phyloP scores from a whole-genome alignment of 208 protist species.

The Endotrypanum monterogeii region DNA sequence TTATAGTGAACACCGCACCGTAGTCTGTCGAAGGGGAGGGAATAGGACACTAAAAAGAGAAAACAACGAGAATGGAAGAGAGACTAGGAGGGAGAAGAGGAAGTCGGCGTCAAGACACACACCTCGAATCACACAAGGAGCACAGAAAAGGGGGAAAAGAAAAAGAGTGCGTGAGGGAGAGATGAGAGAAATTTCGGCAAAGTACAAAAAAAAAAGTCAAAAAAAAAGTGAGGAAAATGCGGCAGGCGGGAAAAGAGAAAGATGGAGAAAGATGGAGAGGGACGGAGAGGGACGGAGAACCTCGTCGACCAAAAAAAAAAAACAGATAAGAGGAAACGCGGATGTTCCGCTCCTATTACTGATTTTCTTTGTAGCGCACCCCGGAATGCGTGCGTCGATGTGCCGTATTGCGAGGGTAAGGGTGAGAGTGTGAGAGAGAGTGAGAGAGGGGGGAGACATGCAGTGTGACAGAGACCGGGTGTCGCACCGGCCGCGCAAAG shows the following conservation, averaged over 20 bases:
- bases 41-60: conserved; percentile 5
- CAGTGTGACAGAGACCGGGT: neutral
- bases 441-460: conserved; percentile 4
- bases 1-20: neutral
- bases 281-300: neutral
- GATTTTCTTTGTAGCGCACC: neutral
- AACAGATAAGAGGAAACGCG: neutral
- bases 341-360: neutral
- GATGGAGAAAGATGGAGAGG: neutral
- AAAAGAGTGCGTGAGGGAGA: conserved; percentile 1
- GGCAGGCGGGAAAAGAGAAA: neutral
- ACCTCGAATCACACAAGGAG: neutral
- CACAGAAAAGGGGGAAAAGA: too few relatives aligned
- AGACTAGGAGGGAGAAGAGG: neutral
- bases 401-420: neutral
- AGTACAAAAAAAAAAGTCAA: neutral
- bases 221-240: conserved; percentile 3
- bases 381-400: neutral
- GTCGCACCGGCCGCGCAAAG: neutral
- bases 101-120: neutral
- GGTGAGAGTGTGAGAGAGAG: too few relatives aligned
- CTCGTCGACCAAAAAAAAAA: neutral
- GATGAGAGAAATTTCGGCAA: neutral
- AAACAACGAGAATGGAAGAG: neutral
- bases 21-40: conserved; percentile 1